Percentiles rank a stretch among this genome's conserved stretches.
phyloP scores from a whole-genome alignment of 306 rosid genomes.

The Parietaria judaica region DNA sequence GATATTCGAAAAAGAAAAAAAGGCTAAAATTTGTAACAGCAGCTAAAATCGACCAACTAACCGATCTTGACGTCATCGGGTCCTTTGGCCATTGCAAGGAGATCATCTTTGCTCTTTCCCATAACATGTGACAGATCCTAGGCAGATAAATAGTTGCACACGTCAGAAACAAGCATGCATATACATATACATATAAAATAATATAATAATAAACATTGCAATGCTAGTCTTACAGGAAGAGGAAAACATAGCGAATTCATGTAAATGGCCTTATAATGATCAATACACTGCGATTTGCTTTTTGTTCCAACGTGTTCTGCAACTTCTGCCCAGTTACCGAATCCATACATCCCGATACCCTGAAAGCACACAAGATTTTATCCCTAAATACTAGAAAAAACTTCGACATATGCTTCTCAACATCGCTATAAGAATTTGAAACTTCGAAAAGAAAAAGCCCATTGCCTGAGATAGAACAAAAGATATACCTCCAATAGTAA shows the following conservation, averaged over 20 bases:
- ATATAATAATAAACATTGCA: not conserved
- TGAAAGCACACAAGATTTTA: constrained; percentile 15
- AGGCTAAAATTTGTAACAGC: too few relatives aligned
- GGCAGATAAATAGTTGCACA: constrained; percentile 14
- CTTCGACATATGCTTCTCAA: constrained; percentile 1
- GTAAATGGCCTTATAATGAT: constrained; percentile 67
- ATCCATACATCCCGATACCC: constrained; percentile 88
- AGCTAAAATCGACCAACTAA: constrained; percentile 14
- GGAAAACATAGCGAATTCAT: constrained; percentile 82
- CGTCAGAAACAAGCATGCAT: not conserved
- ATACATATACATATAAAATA: not conserved
- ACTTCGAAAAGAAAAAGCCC: not conserved
- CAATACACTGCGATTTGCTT: constrained; percentile 61
- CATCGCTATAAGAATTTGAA: constrained; percentile 1
- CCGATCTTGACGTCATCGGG: constrained; percentile 49
- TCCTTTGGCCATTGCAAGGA: constrained; percentile 59
- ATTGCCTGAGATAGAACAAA: not conserved
- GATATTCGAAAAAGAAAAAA: too few relatives aligned
- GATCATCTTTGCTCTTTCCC: constrained; percentile 83
- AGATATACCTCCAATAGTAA: constrained; percentile 60
- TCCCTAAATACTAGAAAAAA: constrained; percentile 11
- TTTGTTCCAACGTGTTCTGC: constrained; percentile 82
- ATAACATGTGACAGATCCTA: constrained; percentile 76
- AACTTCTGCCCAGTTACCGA: constrained; percentile 79
- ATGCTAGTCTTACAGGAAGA: constrained; percentile 54